Percentiles rank a stretch among this genome's conserved stretches.
phyloP scores from a whole-genome alignment of 2,329 filamentous ascomycete species.

The Exophiala calicioides region DNA sequence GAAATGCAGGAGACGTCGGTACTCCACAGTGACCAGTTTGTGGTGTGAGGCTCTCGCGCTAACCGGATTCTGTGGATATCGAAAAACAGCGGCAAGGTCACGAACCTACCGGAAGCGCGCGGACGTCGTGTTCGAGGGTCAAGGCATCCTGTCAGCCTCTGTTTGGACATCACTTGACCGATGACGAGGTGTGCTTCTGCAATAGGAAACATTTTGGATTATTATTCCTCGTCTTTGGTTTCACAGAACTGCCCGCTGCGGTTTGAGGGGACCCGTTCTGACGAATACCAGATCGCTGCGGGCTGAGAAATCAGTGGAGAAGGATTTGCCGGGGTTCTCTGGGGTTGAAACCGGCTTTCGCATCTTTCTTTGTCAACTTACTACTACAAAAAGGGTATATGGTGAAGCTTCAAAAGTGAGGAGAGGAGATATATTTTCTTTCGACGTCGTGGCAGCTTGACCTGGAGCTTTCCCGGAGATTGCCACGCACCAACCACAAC shows the following conservation, averaged over 20 bases:
- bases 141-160: neutral
- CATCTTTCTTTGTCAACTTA: too few relatives aligned
- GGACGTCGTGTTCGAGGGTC: slow-evolving; percentile 5
- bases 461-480: too few relatives aligned
- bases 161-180: slow-evolving; percentile 15
- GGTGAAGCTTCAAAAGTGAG: too few relatives aligned
- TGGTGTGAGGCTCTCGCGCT: slow-evolving; percentile 11
- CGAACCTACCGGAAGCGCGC: slow-evolving; percentile 23
- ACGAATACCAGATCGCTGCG: slow-evolving; percentile 6
- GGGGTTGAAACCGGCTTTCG: neutral
- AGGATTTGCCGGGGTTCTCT: neutral
- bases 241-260: slow-evolving; percentile 7
- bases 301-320: slow-evolving; percentile 5
- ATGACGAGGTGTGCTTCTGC: slow-evolving; percentile 13
- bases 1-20: neutral
- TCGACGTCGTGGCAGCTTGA: too few relatives aligned
- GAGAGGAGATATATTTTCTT: too few relatives aligned
- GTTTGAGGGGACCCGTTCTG: neutral
- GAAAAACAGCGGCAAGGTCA: slow-evolving; percentile 4
- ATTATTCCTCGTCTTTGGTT: slow-evolving; percentile 6
- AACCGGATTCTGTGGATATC: slow-evolving; percentile 1
- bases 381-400: too few relatives aligned
- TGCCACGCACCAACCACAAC: too few relatives aligned
- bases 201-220: neutral
- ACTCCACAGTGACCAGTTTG: neutral